Evolutionary conservation across 805 yeast species (phyloP).

Genomic region (Suhomyces emberorum): DNA sequence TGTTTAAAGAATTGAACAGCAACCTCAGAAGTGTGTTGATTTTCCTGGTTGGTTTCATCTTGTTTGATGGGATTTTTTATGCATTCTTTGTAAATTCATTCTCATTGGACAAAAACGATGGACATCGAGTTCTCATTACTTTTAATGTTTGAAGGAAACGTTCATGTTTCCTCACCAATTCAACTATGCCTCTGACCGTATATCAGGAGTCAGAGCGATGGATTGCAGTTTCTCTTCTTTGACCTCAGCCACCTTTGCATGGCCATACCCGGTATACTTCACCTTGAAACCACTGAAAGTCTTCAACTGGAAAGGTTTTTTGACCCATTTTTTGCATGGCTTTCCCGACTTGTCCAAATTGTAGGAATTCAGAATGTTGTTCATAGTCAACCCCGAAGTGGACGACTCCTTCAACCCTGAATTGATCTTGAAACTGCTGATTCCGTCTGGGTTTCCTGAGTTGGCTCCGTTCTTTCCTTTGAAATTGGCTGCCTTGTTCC

Average conservation of each 20-base stretch:
- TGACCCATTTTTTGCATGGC: constrained; percentile 34
- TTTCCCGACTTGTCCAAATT: constrained; percentile 35
- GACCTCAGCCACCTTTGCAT: constrained; percentile 1
- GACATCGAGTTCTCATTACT: too few species aligned
- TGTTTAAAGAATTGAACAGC: too few species aligned
- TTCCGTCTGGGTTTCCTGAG: constrained; percentile 7
- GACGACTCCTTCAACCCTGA: constrained; percentile 39
- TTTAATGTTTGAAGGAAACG: too few species aligned
- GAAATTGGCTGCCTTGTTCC: constrained; percentile 7
- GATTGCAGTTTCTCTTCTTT: constrained; percentile 3
- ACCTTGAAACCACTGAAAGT: constrained; percentile 44
- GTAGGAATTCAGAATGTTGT: constrained; percentile 25
- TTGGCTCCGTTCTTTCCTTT: constrained; percentile 7
- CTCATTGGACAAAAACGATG: too few species aligned
- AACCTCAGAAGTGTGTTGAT: too few species aligned
- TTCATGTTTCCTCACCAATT: too few species aligned
- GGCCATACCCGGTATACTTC: constrained; percentile 22
- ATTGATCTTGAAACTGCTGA: constrained; percentile 28
- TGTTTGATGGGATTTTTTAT: too few species aligned
- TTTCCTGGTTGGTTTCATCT: too few species aligned
- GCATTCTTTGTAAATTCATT: too few species aligned
- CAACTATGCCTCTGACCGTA: constrained; percentile 1
- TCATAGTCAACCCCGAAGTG: constrained; percentile 41
- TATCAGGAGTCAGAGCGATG: constrained; percentile 1
- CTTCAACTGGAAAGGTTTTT: constrained; percentile 34